Evolutionary conservation across 2,329 filamentous ascomycete genomes (phyloP).

Genomic region (Calonectria honghensis): DNA sequence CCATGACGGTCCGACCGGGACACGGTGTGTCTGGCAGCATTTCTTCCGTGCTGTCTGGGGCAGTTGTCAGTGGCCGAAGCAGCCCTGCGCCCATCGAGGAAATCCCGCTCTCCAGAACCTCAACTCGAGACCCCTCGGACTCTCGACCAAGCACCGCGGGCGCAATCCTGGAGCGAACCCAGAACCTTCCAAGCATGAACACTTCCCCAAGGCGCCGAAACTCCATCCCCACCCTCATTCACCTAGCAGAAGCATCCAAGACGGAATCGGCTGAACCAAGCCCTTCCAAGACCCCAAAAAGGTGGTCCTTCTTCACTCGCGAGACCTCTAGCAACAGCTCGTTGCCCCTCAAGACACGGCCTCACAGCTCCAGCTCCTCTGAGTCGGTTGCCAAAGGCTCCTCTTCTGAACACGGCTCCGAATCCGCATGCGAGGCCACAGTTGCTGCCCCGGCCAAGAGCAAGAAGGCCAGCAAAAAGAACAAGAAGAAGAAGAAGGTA

Average conservation of each 20-base stretch:
- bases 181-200: slow-evolving; percentile 48
- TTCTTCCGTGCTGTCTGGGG: slow-evolving; percentile 83
- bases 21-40: slow-evolving; percentile 88
- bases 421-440: slow-evolving; percentile 52
- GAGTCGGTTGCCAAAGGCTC: slow-evolving; percentile 60
- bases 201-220: slow-evolving; percentile 72
- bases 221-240: slow-evolving; percentile 74
- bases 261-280: slow-evolving; percentile 65
- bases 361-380: slow-evolving; percentile 68
- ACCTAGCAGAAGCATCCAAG: slow-evolving; percentile 61
- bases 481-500: slow-evolving; percentile 78
- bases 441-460: slow-evolving; percentile 48
- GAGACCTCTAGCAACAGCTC: slow-evolving; percentile 71
- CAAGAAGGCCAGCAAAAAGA: slow-evolving; percentile 59
- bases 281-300: slow-evolving; percentile 71
- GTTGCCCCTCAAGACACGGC: slow-evolving; percentile 68
- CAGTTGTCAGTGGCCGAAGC: slow-evolving; percentile 65
- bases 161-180: slow-evolving; percentile 76
- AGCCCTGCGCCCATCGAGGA: slow-evolving; percentile 53
- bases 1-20: slow-evolving; percentile 79
- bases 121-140: slow-evolving; percentile 66
- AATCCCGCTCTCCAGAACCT: slow-evolving; percentile 59
- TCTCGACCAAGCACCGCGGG: slow-evolving; percentile 82
- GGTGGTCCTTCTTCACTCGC: slow-evolving; percentile 78
- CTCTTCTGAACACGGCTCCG: slow-evolving; percentile 62